Evolutionary conservation across 257 asterid species (phyloP).

Genomic region (Solanum appendiculatum): DNA sequence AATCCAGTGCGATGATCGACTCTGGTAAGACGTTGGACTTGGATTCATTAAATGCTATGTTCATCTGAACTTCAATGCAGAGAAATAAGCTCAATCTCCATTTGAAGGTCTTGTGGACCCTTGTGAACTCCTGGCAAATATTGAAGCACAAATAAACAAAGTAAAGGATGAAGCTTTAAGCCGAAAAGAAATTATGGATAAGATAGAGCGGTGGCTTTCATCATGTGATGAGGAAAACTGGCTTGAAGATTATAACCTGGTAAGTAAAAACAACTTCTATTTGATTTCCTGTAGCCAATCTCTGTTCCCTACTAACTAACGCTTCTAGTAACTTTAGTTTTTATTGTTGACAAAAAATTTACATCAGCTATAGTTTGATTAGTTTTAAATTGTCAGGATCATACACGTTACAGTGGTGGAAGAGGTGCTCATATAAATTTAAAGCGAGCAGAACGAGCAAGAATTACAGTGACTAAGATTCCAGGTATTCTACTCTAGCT

Average conservation of each 20-base stretch:
- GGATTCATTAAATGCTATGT: neutral
- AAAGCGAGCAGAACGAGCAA: constrained; percentile 92
- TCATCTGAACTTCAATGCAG: neutral
- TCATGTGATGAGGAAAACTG: constrained; percentile 97
- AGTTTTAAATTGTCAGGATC: constrained; percentile 37
- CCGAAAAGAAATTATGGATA: constrained; percentile 78
- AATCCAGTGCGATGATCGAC: constrained; percentile 81
- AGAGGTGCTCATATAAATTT: constrained; percentile 87
- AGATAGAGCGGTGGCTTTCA: constrained; percentile 81
- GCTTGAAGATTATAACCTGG: constrained; percentile 81
- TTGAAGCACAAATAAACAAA: constrained; percentile 72
- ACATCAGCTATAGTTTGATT: neutral
- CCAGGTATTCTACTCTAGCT: constrained; percentile 44
- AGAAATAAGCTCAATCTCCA: neutral
- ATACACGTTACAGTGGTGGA: constrained; percentile 83
- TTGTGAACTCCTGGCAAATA: constrained; percentile 66
- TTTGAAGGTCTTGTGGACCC: constrained; percentile 89
- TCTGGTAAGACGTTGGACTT: constrained; percentile 47
- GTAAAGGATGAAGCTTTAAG: constrained; percentile 69
- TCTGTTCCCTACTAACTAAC: neutral
- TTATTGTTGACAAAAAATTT: neutral
- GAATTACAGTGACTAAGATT: constrained; percentile 67
- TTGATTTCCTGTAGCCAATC: neutral
- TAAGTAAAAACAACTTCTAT: constrained; percentile 15
- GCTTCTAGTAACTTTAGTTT: neutral